These are phyloP conservation scores for Hypoxylon crocopeplum DNA, from an alignment of 495 filamentous ascomycete species.

Conservation along the genomic window DNA sequence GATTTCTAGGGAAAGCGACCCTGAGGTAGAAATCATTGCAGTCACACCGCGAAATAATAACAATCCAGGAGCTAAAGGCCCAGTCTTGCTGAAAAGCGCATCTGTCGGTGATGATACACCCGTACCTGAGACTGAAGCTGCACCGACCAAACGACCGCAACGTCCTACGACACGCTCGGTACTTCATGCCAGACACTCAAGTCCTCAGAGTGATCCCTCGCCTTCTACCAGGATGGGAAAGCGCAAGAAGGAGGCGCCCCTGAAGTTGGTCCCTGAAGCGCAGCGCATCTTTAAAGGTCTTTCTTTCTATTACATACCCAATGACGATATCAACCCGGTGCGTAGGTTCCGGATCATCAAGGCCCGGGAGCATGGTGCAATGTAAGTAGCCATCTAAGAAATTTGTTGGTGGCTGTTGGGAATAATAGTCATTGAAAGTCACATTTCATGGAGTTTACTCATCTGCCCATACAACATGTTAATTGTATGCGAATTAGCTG, in stretches of 20 bases:
- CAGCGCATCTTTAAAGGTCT: constrained; percentile 71
- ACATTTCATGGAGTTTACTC: not conserved
- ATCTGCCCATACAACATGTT: no score
- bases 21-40: constrained; percentile 29
- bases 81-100: not conserved
- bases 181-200: constrained; percentile 10
- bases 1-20: constrained; percentile 8
- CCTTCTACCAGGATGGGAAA: constrained; percentile 48
- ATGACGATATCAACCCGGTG: constrained; percentile 70
- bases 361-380: constrained; percentile 77
- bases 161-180: constrained; percentile 28
- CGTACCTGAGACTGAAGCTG: constrained; percentile 20
- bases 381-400: constrained; percentile 18
- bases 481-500: not conserved
- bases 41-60: constrained; percentile 15
- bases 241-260: constrained; percentile 52
- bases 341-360: constrained; percentile 75
- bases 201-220: constrained; percentile 22
- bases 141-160: constrained; percentile 10
- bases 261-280: constrained; percentile 59
- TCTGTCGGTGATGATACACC: not conserved
- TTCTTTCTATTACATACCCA: constrained; percentile 80
- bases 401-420: not conserved
- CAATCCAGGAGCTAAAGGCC: not conserved
- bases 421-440: no score